Conservation (phyloP, 306 rosid species). For the Acacia melanoxylon region DNA sequence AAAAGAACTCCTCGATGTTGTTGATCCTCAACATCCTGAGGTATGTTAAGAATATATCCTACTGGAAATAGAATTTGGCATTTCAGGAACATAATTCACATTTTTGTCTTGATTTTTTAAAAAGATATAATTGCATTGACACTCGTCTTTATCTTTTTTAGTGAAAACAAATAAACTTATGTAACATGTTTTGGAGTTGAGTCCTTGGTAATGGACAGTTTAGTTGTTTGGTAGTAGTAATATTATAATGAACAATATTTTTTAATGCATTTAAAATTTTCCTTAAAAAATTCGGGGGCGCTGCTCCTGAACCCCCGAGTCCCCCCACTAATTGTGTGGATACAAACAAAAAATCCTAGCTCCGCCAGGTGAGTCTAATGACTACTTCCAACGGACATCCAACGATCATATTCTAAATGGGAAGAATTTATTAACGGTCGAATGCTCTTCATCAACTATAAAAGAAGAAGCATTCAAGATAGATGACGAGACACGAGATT, state of each 20-base stretch:
- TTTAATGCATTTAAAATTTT: too few relatives aligned
- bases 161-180: not conserved
- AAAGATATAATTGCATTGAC: not conserved
- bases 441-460: too few relatives aligned
- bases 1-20: slow-evolving; percentile 89
- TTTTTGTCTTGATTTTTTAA: slow-evolving; percentile 11
- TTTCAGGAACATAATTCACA: slow-evolving; percentile 14
- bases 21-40: slow-evolving; percentile 74
- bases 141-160: slow-evolving; percentile 7
- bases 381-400: too few relatives aligned
- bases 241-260: not conserved
- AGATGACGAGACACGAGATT: too few relatives aligned
- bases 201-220: not conserved
- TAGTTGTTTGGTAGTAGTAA: not conserved
- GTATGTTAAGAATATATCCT: slow-evolving; percentile 44
- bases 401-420: too few relatives aligned
- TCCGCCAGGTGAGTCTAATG: too few relatives aligned
- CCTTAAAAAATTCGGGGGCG: too few relatives aligned
- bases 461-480: too few relatives aligned
- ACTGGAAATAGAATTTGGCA: slow-evolving; percentile 24
- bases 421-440: too few relatives aligned
- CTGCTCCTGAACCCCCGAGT: too few relatives aligned
- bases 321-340: too few relatives aligned
- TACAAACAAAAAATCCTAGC: too few relatives aligned
- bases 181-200: slow-evolving; percentile 2